These are phyloP conservation scores for Prinsepia uniflora DNA, from an alignment of 306 rosid genomes.

Conservation along the genomic window DNA sequence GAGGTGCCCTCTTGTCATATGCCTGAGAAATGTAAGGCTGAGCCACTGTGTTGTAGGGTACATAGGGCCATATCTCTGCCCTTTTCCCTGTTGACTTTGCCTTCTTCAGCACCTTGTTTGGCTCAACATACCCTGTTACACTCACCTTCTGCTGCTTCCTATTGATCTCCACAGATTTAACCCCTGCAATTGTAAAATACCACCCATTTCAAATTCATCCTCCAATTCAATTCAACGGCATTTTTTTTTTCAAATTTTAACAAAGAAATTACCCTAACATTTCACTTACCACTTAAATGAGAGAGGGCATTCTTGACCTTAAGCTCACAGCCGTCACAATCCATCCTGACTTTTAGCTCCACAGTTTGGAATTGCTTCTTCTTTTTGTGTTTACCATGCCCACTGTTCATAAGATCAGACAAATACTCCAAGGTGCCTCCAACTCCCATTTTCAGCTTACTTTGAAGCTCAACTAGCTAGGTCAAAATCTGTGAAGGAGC, in stretches of 20 bases:
- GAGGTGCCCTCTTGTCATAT: conserved; percentile 97
- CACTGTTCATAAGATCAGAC: conserved; percentile 70
- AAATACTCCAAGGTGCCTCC: conserved; percentile 78
- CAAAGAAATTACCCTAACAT: background rate
- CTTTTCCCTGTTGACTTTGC: conserved; percentile 88
- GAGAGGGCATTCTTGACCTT: conserved; percentile 91
- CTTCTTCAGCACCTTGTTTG: conserved; percentile 88
- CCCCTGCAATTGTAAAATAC: conserved; percentile 42
- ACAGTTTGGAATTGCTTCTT: conserved; percentile 79
- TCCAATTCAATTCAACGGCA: too few species aligned
- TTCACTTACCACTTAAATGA: conserved; percentile 56
- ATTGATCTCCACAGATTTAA: conserved; percentile 85
- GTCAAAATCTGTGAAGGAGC: too few species aligned
- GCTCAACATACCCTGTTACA: conserved; percentile 74
- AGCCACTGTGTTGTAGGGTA: conserved; percentile 80
- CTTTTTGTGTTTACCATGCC: conserved; percentile 57
- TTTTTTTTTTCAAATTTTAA: too few species aligned
- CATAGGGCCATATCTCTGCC: conserved; percentile 96
- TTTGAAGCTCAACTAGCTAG: background rate
- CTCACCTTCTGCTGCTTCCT: conserved; percentile 94
- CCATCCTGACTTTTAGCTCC: conserved; percentile 91
- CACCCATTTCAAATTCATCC: too few species aligned
- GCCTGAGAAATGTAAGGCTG: conserved; percentile 73
- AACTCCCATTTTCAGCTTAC: conserved; percentile 70
- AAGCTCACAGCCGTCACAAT: conserved; percentile 98